Evolutionary conservation across 23 red algal species (phyloP), one percentile per base, ranked within the genome.

Genomic region (Porphyridium purpureum): DNA sequence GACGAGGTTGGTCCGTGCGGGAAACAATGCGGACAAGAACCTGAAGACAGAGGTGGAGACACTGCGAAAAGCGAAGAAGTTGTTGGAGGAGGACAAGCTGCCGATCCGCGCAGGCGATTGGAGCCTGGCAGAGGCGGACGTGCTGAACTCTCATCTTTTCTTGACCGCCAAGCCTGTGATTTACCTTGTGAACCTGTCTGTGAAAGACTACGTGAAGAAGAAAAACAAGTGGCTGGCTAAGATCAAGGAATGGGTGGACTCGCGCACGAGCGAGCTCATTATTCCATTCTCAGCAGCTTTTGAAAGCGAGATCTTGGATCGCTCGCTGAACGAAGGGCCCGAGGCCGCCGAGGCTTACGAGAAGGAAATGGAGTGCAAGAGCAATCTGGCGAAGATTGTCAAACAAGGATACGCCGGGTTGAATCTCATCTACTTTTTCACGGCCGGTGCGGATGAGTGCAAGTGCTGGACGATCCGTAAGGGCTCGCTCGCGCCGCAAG

Each of bases 161-260:
- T 60, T 98, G 21, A 98, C 90, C 32, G 79, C 79, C 3, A 98
- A 98, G 58, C 90, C 90, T 0, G 80, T 60, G 22, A 57, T 98
- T 0, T 86, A 52, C 24, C 57, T 98, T 27, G 79, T 98, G 7
- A 98, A 98, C 54, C 11, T 98, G 59, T 78, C 63, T 27, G 79
- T 86, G 76, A 77, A 69, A 49, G 90, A 98, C 50, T 98, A 81
- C 42, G 34, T 82, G 3, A 40, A 80, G 7, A 81, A 68, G 54
- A 86, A 86, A 58, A 98, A 98, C 67, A 98, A 98, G 60, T 98
- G 79, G 79, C 57, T 98, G 4, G 72, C 33, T 3, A 67, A 73
- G 54, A 86, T 98, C 62, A 98, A 98, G 57, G 64, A 86, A 29
- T 93, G 84, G 84, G 64, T 93, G 2, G 84, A 93, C 53, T 52